Conservation (phyloP, 176 grass and related monocot genomes). For the Aechmea fasciata region DNA sequence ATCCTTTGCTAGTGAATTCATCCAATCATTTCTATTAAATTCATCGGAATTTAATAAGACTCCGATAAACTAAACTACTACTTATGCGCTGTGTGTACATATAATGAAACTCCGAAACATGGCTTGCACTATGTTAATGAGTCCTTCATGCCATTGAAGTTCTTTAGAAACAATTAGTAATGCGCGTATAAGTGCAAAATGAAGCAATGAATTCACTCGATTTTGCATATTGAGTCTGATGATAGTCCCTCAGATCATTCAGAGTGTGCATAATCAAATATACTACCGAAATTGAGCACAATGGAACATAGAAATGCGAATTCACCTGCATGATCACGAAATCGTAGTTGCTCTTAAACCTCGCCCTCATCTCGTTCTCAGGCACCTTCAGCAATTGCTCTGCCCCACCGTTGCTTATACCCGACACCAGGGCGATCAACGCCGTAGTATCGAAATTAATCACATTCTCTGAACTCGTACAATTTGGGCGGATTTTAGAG, state of each 20-base stretch:
- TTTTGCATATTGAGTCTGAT: too few species aligned
- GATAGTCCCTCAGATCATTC: not conserved
- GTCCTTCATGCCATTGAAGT: too few species aligned
- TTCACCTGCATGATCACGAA: slow-evolving; percentile 79
- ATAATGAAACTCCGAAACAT: too few species aligned
- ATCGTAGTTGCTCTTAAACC: slow-evolving; percentile 80
- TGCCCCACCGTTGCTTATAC: slow-evolving; percentile 76
- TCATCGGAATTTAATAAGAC: too few species aligned
- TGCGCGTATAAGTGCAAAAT: too few species aligned
- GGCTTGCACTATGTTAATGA: too few species aligned
- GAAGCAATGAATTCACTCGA: too few species aligned
- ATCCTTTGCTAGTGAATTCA: too few species aligned
- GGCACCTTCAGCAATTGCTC: slow-evolving; percentile 37
- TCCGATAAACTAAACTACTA: too few species aligned
- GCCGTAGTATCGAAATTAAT: slow-evolving; percentile 90
- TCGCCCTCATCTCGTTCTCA: slow-evolving; percentile 41
- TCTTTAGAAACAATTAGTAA: too few species aligned
- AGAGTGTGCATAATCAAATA: not conserved
- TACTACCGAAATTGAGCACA: not conserved
- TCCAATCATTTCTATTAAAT: too few species aligned
- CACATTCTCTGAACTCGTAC: slow-evolving; percentile 28
- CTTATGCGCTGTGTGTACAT: too few species aligned
- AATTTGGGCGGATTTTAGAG: slow-evolving; percentile 26
- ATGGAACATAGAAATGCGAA: not conserved
- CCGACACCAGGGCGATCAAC: slow-evolving; percentile 70